These are phyloP conservation scores for Meripilus lineatus DNA, from an alignment of 1,284 basidiomycete genomes.

Conservation along the genomic window DNA sequence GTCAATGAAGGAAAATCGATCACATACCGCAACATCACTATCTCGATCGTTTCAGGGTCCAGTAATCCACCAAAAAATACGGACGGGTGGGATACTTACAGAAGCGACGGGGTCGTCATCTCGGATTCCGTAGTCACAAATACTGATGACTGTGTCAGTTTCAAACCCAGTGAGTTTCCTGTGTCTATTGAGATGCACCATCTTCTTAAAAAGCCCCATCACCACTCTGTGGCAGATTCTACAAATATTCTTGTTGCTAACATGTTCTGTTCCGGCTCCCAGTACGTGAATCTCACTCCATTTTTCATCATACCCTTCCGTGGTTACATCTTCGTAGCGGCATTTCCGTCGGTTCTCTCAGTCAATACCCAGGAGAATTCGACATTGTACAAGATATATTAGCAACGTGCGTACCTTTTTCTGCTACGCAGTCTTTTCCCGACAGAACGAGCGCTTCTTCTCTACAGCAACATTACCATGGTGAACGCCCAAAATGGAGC, in stretches of 20 bases:
- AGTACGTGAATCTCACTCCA: conserved; percentile 19
- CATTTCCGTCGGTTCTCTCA: conserved; percentile 42
- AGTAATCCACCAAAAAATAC: conserved; percentile 44
- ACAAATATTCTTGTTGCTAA: conserved; percentile 41
- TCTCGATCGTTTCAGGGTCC: conserved; percentile 37
- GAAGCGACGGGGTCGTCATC: conserved; percentile 30
- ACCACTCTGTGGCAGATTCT: conserved; percentile 22
- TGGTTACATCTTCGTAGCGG: conserved; percentile 25
- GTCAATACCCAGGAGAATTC: conserved; percentile 43
- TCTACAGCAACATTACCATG: conserved; percentile 39
- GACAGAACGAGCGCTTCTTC: background rate
- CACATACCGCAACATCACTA: conserved; percentile 36
- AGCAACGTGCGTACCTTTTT: conserved; percentile 23
- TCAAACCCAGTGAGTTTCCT: conserved; percentile 38
- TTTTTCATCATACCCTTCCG: background rate
- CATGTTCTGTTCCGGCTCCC: conserved; percentile 39
- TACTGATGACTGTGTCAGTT: conserved; percentile 36
- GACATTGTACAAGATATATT: conserved; percentile 45
- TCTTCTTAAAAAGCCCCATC: background rate
- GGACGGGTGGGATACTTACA: conserved; percentile 64
- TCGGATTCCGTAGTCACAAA: conserved; percentile 28
- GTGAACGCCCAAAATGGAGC: conserved; percentile 45
- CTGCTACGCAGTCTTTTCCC: background rate
- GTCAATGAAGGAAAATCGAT: conserved; percentile 33
- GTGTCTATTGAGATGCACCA: background rate